phyloP scores from a whole-genome alignment of 257 asterid species.

The Ophiorrhiza pumila region DNA sequence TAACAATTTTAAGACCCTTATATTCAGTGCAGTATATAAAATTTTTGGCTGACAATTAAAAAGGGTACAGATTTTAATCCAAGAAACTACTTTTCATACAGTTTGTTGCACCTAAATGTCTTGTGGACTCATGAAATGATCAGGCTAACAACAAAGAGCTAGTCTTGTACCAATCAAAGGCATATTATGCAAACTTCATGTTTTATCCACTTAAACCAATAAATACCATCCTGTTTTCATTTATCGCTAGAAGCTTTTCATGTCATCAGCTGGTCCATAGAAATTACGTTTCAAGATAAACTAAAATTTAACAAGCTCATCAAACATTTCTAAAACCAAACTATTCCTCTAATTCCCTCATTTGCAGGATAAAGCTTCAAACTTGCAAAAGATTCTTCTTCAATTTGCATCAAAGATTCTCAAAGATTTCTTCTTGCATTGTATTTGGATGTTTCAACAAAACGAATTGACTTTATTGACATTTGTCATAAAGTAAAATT shows the following conservation, averaged over 20 bases:
- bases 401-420: neutral
- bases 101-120: neutral
- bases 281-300: neutral
- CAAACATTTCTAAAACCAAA: neutral
- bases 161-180: neutral
- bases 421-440: neutral
- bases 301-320: neutral
- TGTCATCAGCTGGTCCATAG: neutral
- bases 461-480: neutral
- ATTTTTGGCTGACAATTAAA: neutral
- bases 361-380: neutral
- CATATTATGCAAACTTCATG: neutral
- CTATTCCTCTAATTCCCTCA: neutral
- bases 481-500: neutral
- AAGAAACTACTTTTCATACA: neutral
- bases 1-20: slow-evolving; percentile 1
- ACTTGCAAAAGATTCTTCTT: neutral
- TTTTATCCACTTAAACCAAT: neutral
- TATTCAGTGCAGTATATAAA: neutral
- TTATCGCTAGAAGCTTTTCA: neutral
- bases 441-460: neutral
- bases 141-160: neutral
- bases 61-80: neutral
- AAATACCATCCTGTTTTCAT: neutral
- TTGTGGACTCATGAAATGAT: neutral